Evolutionary conservation across 108 stramenopile genomes (phyloP), one percentile per base, ranked within the genome.

Genomic region (Cyclostephanos tholiformis): DNA sequence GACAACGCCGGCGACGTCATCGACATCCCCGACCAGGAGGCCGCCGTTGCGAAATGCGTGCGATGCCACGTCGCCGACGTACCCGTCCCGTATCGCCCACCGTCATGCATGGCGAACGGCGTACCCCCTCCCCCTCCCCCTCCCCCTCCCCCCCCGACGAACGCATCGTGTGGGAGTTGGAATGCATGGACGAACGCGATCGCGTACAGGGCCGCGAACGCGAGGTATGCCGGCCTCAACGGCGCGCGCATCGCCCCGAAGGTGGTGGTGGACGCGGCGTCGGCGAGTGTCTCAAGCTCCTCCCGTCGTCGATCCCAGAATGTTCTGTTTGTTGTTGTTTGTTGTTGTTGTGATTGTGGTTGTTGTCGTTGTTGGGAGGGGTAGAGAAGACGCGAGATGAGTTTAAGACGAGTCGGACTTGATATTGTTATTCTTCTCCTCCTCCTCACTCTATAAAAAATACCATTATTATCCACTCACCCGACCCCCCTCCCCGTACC

Each of bases 1-100:
- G 17, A 69, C 14, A 3, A 4, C 52, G 19, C 6, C 52, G 27
- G 9, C 56, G 56, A 26, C 56, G 27, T 9, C 27, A 9, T 29
- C 52, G 25, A 27, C 60, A 29, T 78, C 81, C n/a, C 62, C 70
- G 12, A 36, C 27, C 26, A 77, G 19, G 9, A 88, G 23, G 6
- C 88, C 88, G 19, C 88, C 88, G 64, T 89, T 74, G n/a, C 67
- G 71, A 17, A 77, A 75, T 48, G 66, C 69, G 50, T 85, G 81
- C 11, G 57, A 11, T 17, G 71, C 19, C 61, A 86, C 46, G 17
- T 69, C 63, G 26, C 44, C 58, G 27, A 74, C 22, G 76, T 89
- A 89, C 32, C 82, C 81, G 64, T 82, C 88, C 25, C 63, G 67
- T 17, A 80, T 59, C 14, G 88, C 84, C 84, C 84, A 86, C 60